Percentiles rank a stretch among this genome's conserved stretches.
phyloP scores from a whole-genome alignment of 257 asterid genomes.

The Linaria vulgaris region DNA sequence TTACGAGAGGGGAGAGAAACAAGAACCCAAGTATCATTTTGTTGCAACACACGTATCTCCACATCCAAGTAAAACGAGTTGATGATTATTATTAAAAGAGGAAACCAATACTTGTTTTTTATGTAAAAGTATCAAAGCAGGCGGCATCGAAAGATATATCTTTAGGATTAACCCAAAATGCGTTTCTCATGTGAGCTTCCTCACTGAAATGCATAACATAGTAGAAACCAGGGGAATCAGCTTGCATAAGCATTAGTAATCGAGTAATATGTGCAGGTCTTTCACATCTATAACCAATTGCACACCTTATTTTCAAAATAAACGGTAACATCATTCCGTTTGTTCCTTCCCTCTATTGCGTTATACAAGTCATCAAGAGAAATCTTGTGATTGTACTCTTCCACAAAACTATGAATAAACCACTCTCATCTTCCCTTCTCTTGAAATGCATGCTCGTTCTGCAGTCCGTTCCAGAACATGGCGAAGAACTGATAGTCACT shows the following conservation, averaged over 20 bases:
- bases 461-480: slow-evolving; percentile 51
- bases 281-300: slow-evolving; percentile 38
- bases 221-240: slow-evolving; percentile 45
- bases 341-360: slow-evolving; percentile 37
- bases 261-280: slow-evolving; percentile 37
- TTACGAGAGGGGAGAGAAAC: no score
- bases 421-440: slow-evolving; percentile 46
- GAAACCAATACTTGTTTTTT: no score
- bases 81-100: no score
- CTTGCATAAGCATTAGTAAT: slow-evolving; percentile 39
- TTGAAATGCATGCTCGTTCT: slow-evolving; percentile 50
- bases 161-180: slow-evolving; percentile 45
- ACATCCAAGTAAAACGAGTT: no score
- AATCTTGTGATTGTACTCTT: slow-evolving; percentile 51
- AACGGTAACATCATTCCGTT: slow-evolving; percentile 13
- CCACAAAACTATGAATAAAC: slow-evolving; percentile 38
- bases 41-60: no score
- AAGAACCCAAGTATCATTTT: no score
- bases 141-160: slow-evolving; percentile 47
- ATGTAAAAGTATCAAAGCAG: slow-evolving; percentile 47
- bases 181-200: slow-evolving; percentile 35
- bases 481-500: slow-evolving; percentile 27
- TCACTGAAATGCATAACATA: slow-evolving; percentile 40
- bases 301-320: slow-evolving; percentile 37
- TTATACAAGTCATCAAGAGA: slow-evolving; percentile 30